Conservation (phyloP, 2,329 filamentous ascomycete species). For the Volutella citrinella region DNA sequence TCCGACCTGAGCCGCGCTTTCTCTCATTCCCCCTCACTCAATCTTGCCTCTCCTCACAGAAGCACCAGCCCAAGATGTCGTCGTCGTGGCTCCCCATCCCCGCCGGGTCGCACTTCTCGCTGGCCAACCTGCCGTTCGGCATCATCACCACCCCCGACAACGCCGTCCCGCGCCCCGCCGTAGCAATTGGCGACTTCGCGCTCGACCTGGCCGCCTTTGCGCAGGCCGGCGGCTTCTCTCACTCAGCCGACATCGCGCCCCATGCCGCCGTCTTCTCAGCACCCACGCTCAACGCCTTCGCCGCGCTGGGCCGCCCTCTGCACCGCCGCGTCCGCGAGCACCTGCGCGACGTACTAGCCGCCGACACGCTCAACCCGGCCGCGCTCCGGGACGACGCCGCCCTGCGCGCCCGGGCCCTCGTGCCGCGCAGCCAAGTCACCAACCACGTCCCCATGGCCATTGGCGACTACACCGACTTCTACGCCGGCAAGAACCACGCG, state of each 20-base stretch:
- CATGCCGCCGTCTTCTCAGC: slow-evolving; percentile 24
- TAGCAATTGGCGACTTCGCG: slow-evolving; percentile 70
- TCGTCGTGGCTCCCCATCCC: slow-evolving; percentile 32
- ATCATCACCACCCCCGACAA: slow-evolving; percentile 66
- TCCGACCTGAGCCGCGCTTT: too few relatives aligned
- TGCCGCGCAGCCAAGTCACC: slow-evolving; percentile 44
- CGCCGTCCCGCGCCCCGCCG: slow-evolving; percentile 58
- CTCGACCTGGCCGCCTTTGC: slow-evolving; percentile 67
- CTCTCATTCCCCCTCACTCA: too few relatives aligned
- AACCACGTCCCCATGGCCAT: slow-evolving; percentile 74
- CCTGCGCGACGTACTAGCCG: slow-evolving; percentile 57
- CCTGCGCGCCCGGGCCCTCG: slow-evolving; percentile 26
- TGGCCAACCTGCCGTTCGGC: slow-evolving; percentile 81
- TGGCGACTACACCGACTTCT: slow-evolving; percentile 84
- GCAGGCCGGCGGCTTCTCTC: slow-evolving; percentile 36
- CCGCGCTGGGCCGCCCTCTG: slow-evolving; percentile 61
- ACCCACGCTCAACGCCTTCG: slow-evolving; percentile 31
- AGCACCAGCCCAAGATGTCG: too few relatives aligned
- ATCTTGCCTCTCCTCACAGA: too few relatives aligned
- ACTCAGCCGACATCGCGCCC: slow-evolving; percentile 21
- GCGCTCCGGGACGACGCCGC: slow-evolving; percentile 35
- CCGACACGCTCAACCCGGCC: slow-evolving; percentile 45
- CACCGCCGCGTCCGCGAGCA: slow-evolving; percentile 69
- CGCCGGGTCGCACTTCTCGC: slow-evolving; percentile 38
- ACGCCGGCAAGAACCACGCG: slow-evolving; percentile 75